Evolutionary conservation across 148 eudicot genomes (phyloP).

Genomic region (Linanthus parryae): DNA sequence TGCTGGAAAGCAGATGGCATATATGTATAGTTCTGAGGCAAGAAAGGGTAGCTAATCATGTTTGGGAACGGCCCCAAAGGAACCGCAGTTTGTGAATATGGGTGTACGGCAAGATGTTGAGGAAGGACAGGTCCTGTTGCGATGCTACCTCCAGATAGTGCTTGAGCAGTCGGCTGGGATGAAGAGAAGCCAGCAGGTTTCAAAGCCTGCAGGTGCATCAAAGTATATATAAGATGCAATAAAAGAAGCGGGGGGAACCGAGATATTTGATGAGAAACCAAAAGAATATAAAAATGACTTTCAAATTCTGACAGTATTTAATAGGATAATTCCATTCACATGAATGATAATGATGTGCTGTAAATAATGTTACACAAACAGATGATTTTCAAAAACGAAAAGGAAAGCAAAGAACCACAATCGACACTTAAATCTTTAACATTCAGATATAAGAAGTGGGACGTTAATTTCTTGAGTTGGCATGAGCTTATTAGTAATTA

Average conservation of each 20-base stretch:
- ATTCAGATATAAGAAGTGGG: no score
- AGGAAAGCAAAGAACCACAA: no score
- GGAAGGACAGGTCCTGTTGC: conserved; percentile 66
- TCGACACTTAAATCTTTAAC: no score
- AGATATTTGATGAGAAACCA: not conserved
- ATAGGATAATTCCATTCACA: no score
- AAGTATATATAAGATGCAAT: not conserved
- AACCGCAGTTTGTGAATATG: conserved; percentile 65
- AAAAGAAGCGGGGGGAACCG: not conserved
- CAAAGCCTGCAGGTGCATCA: conserved; percentile 38
- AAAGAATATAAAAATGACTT: not conserved
- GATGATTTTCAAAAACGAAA: no score
- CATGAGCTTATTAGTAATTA: no score
- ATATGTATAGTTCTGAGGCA: conserved; percentile 70
- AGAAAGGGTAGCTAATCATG: conserved; percentile 70
- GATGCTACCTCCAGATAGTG: conserved; percentile 37
- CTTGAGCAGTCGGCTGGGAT: conserved; percentile 51
- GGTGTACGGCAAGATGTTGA: conserved; percentile 69
- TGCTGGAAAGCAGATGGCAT: conserved; percentile 83
- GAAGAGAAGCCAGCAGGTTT: conserved; percentile 48
- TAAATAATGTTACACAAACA: no score
- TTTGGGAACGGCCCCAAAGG: conserved; percentile 66
- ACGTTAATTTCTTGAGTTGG: no score
- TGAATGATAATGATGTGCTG: no score
- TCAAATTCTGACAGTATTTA: no score